Conservation (phyloP, 1,139 yeast genomes). For the Lodderomyces elongisporus region DNA sequence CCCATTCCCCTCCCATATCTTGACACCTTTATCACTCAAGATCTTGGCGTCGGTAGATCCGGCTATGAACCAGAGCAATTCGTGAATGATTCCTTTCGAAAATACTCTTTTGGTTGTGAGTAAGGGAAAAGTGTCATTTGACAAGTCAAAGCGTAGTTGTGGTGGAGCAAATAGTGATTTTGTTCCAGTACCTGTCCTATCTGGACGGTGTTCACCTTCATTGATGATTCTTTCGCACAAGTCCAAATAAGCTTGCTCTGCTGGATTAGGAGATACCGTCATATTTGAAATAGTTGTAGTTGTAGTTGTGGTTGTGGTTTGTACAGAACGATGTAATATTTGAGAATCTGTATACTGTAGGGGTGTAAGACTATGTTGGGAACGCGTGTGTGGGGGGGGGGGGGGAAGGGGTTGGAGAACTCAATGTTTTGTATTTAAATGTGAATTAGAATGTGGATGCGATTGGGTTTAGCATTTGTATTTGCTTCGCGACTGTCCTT, state of each 20-base stretch:
- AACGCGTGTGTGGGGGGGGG: too few relatives aligned
- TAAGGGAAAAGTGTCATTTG: constrained; percentile 73
- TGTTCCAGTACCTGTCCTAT: constrained; percentile 97
- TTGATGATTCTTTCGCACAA: constrained; percentile 71
- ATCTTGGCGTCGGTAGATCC: constrained; percentile 87
- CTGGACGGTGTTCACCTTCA: constrained; percentile 88
- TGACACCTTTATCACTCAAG: constrained; percentile 76
- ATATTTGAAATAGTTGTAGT: constrained; percentile 10
- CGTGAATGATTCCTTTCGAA: constrained; percentile 83
- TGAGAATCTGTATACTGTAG: too few relatives aligned
- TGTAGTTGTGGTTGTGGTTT: too few relatives aligned
- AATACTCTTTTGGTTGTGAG: constrained; percentile 91
- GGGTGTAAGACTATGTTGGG: too few relatives aligned
- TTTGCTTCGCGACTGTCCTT: too few relatives aligned
- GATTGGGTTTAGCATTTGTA: too few relatives aligned
- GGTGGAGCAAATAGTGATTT: constrained; percentile 90
- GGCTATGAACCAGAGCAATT: constrained; percentile 84
- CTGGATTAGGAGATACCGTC: constrained; percentile 32
- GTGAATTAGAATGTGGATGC: too few relatives aligned
- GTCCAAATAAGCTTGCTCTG: constrained; percentile 84
- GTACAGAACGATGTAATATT: too few relatives aligned
- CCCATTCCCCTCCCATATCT: constrained; percentile 99
- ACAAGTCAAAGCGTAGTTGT: constrained; percentile 76
- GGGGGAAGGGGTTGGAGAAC: too few relatives aligned
- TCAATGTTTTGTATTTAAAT: too few relatives aligned